A percentile compares a stretch with the other conserved stretches of the same genome.
Evolutionary conservation across 352 stramenopile species (phyloP).

Genomic region (Globisporangium ultimum): DNA sequence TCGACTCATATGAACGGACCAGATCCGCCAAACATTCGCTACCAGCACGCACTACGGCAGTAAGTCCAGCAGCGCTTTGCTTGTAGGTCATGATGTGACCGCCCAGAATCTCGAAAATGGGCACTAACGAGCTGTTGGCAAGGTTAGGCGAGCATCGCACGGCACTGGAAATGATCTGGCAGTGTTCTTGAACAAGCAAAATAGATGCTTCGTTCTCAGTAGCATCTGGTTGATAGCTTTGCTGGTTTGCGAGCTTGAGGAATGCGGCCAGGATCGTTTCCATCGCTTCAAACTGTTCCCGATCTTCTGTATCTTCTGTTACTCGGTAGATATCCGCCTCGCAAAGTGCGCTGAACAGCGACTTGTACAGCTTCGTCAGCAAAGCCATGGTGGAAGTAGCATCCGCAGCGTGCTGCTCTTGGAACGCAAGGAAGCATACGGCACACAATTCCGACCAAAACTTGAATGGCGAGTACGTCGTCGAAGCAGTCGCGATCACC

Average conservation of each 20-base stretch:
- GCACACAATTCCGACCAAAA: conserved; percentile 85
- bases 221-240: not conserved
- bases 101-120: conserved; percentile 63
- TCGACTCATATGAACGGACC: conserved; percentile 76
- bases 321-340: conserved; percentile 79
- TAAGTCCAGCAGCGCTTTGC: not conserved
- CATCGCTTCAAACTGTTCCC: conserved; percentile 78
- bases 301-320: conserved; percentile 81
- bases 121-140: conserved; percentile 52
- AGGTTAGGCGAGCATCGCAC: conserved; percentile 77
- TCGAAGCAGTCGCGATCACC: conserved; percentile 72
- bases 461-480: conserved; percentile 79
- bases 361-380: conserved; percentile 46
- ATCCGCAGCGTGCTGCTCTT: conserved; percentile 11
- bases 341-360: conserved; percentile 65
- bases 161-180: conserved; percentile 51
- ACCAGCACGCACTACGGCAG: conserved; percentile 5
- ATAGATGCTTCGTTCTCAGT: not conserved
- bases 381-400: conserved; percentile 20
- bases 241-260: conserved; percentile 19
- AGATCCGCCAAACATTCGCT: conserved; percentile 53
- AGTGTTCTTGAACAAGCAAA: conserved; percentile 23
- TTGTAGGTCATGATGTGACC: conserved; percentile 15
- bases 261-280: conserved; percentile 69
- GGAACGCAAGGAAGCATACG: conserved; percentile 43